These are phyloP conservation scores for Cyanidiococcus yangmingshanensis DNA, from an alignment of 23 red algal species.

Conservation along the genomic window DNA sequence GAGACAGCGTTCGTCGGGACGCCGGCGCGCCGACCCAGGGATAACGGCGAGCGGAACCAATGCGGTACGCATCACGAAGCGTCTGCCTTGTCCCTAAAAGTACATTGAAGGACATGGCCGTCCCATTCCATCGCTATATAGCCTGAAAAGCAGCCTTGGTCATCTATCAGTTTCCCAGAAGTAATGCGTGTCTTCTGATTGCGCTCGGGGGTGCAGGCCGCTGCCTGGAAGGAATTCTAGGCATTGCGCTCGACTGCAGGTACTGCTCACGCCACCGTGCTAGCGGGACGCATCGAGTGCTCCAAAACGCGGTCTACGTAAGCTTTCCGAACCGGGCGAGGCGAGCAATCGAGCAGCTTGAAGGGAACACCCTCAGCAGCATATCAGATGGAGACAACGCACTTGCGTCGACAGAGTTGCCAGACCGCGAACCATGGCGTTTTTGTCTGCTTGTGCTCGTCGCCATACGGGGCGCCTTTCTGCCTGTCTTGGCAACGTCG, in stretches of 20 bases:
- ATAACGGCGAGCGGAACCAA: too few relatives aligned
- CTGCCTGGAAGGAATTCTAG: constrained; percentile 8
- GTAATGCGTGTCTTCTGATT: constrained; percentile 2
- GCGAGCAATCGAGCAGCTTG: constrained; percentile 15
- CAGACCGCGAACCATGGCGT: too few relatives aligned
- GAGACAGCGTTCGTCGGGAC: too few relatives aligned
- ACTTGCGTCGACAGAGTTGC: not conserved
- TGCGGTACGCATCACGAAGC: too few relatives aligned
- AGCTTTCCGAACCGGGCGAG: constrained; percentile 16
- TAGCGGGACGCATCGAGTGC: not conserved
- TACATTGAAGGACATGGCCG: too few relatives aligned
- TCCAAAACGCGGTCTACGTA: not conserved
- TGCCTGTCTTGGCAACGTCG: too few relatives aligned
- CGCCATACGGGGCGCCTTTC: too few relatives aligned
- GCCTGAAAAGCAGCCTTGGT: too few relatives aligned
- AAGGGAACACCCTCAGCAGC: not conserved
- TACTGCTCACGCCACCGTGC: not conserved
- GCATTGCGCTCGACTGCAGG: not conserved
- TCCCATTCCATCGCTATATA: too few relatives aligned
- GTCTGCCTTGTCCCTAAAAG: too few relatives aligned
- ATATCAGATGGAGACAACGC: constrained; percentile 6
- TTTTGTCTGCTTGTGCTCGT: not conserved
- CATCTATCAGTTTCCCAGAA: too few relatives aligned
- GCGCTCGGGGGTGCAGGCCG: not conserved
- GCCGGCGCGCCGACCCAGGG: too few relatives aligned